Base-by-base conservation (phyloP, 176 grass and related monocot genomes). In the Carex cristatella region DNA sequence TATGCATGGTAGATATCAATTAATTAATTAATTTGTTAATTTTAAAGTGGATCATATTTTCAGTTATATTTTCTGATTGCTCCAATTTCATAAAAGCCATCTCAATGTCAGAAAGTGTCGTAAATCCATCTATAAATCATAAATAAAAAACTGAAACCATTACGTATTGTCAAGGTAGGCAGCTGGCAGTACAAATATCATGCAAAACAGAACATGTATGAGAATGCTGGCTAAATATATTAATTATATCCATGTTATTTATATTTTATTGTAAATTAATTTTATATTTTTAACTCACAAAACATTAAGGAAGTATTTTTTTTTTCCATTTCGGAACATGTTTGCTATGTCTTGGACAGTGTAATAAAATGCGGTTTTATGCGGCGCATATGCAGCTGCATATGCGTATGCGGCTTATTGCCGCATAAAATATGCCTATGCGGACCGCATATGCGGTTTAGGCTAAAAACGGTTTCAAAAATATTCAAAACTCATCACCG, bases 1-100 rank as follows among this genome's bases (percentile, higher is more conserved):
- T 56, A 85, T 62, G 14, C 70, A 85, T 48, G 28, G 42, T 77
- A 85, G 69, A 51, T 51, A 51, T 40, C 38, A 40, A 40, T 40
- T 40, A 37, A 37, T 40, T 40, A 37, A 37, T 48, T 77, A 13
- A 49, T 73, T 42, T 85, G 63, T 62, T 77, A 75, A 59, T 44
- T 44, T 42, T 12, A 46, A 72, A 28, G 49, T 56, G 2, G 19
- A 14, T 31, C 4, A 49, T 53, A 31, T 78, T 31, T 78, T 35
- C 74, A 57, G 49, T 78, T 56, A 6, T 33, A 49, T 57, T 56
- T 5, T 78, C 12, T 32, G 49, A 11, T 54, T 56, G 23, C 27
- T 77, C 16, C 40, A 37, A 72, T 71, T 53, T 75, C 70, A 8
- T 54, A 55, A 4, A 77, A 77, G 4, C 48, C 27, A 77, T 76